Percentiles rank a stretch among this genome's conserved stretches.
phyloP scores from a whole-genome alignment of 2,329 filamentous ascomycete genomes.

The Xylaria sp. region DNA sequence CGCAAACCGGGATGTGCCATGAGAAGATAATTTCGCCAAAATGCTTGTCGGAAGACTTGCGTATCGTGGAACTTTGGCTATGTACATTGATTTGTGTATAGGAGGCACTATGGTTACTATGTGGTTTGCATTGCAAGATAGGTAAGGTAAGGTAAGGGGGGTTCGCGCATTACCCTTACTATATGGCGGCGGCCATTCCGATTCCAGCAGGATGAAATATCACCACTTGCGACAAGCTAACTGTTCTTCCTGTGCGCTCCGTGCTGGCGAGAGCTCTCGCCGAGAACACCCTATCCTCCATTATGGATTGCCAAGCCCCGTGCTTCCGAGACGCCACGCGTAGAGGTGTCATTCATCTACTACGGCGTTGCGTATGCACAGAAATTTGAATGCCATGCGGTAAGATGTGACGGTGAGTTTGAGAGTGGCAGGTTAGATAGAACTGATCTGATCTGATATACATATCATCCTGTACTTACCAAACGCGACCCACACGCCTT shows the following conservation, averaged over 20 bases:
- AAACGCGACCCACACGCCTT: constrained; percentile 23
- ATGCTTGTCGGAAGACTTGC: constrained; percentile 9
- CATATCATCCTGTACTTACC: constrained; percentile 15
- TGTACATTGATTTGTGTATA: constrained; percentile 11
- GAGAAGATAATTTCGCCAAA: constrained; percentile 17
- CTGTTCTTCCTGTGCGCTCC: not conserved
- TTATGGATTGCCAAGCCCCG: constrained; percentile 13
- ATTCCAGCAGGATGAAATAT: not conserved
- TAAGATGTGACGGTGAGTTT: constrained; percentile 10
- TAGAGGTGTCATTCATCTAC: constrained; percentile 6
- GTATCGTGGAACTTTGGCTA: constrained; percentile 24
- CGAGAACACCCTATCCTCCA: not conserved
- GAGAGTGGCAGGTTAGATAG: not conserved
- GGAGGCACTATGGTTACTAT: constrained; percentile 11
- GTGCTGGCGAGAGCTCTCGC: not conserved
- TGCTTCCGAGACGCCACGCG: constrained; percentile 3
- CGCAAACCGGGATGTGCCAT: constrained; percentile 12
- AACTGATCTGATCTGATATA: constrained; percentile 22
- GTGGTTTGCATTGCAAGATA: constrained; percentile 16
- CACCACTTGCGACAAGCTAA: constrained; percentile 8
- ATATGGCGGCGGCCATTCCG: constrained; percentile 1
- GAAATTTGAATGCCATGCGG: constrained; percentile 15
- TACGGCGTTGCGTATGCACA: constrained; percentile 10
- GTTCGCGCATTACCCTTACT: not conserved
- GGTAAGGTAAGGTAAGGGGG: not conserved